Base-by-base conservation (phyloP, 768 basidiomycete genomes). In the Gloeostereum incarnatum region DNA sequence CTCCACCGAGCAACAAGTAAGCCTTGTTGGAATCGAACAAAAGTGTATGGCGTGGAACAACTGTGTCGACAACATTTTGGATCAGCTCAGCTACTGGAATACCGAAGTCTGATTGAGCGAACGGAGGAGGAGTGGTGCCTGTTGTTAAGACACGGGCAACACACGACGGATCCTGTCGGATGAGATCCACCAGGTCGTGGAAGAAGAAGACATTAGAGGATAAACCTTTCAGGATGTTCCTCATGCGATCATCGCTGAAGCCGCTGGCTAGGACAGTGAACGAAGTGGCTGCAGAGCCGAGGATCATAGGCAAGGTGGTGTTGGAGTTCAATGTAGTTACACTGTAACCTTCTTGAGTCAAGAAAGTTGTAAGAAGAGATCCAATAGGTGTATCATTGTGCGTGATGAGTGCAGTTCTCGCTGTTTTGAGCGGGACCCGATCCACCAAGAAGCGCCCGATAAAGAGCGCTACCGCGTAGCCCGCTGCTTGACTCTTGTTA, bases 1-100 rank as follows among this genome's bases (percentile, higher is more conserved):
- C 36, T 40, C 29, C 33, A 25, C 31, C 27, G 13, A 45, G 36
- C 6, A 42, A 19, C 4, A 38, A 13, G 23, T 42, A 59, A 24
- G 48, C 30, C 32, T 56, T 51, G 17, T 46, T 33, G 4, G 47
- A 39, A 22, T 46, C 38, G 41, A 58, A 51, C 24, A 51, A 24
- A 16, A 32, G 22, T n/a, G n/a, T n/a, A 24, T 23, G 33, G 18
- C 8, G 33, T 22, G 36, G 14, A 11, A 22, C 11, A 31, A 29
- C 22, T 34, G 33, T 14, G 19, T 20, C n/a, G n/a, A n/a, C n/a
- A n/a, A n/a, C n/a, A n/a, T n/a, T n/a, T n/a, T n/a, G n/a, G n/a
- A n/a, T n/a, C n/a, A n/a, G n/a, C n/a, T n/a, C n/a, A n/a, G n/a
- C n/a, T n/a, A n/a, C n/a, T n/a, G n/a, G n/a, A n/a, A n/a, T n/a